phyloP scores from a whole-genome alignment of 441 rosid species.

The Populus trichocarpa region DNA sequence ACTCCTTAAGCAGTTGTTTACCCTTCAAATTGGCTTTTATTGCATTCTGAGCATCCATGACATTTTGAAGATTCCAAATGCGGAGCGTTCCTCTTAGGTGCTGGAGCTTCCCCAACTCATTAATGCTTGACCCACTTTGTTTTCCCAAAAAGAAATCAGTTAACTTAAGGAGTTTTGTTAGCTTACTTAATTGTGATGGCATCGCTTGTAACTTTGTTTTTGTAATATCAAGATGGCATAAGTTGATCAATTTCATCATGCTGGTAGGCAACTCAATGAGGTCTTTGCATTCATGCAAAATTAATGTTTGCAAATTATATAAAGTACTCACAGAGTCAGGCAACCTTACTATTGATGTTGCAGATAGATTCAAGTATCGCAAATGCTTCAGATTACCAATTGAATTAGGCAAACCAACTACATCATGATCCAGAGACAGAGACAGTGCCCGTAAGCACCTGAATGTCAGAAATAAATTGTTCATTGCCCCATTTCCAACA shows the following conservation, averaged over 20 bases:
- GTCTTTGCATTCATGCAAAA: background rate
- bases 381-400: slow-evolving; percentile 11
- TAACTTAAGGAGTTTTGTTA: slow-evolving; percentile 17
- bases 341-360: background rate
- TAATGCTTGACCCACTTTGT: slow-evolving; percentile 20
- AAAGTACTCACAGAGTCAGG: slow-evolving; percentile 1
- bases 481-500: background rate
- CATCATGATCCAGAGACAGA: background rate
- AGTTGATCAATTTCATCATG: slow-evolving; percentile 8
- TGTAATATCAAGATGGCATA: slow-evolving; percentile 20
- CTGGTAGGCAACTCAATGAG: slow-evolving; percentile 18
- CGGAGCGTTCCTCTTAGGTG: slow-evolving; percentile 25
- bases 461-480: background rate
- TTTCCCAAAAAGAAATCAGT: slow-evolving; percentile 17
- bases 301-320: slow-evolving; percentile 7
- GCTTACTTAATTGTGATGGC: slow-evolving; percentile 19
- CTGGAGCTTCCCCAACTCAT: slow-evolving; percentile 19
- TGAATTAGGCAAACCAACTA: background rate
- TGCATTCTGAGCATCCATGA: slow-evolving; percentile 16
- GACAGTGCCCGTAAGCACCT: slow-evolving; percentile 10
- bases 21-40: slow-evolving; percentile 10
- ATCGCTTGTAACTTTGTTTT: slow-evolving; percentile 14
- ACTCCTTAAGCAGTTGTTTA: slow-evolving; percentile 14
- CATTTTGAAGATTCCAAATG: slow-evolving; percentile 19
- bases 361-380: background rate